These are phyloP conservation scores for Debaryomyces udenii DNA, from an alignment of 1,139 yeast genomes.

Conservation along the genomic window DNA sequence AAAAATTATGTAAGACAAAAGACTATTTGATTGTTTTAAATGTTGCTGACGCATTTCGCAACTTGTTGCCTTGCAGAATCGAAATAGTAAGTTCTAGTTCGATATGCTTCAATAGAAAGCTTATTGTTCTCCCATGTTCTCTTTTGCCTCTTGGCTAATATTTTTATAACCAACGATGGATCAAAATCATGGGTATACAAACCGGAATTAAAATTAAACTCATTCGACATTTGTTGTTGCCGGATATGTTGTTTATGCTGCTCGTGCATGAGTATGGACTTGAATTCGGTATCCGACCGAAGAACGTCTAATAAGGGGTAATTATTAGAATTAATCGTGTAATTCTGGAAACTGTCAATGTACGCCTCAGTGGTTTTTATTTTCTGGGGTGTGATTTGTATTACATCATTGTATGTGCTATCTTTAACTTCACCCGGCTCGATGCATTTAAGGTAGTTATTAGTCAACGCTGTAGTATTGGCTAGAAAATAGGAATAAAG, in stretches of 20 bases:
- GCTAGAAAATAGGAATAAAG: slow-evolving; percentile 31
- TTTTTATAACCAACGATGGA: slow-evolving; percentile 25
- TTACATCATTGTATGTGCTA: slow-evolving; percentile 21
- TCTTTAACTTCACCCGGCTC: background rate
- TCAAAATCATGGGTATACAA: slow-evolving; percentile 30
- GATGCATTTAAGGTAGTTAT: slow-evolving; percentile 20
- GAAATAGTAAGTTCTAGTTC: slow-evolving; percentile 25
- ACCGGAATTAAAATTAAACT: slow-evolving; percentile 28
- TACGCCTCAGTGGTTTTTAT: slow-evolving; percentile 25
- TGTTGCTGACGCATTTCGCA: background rate
- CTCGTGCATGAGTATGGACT: slow-evolving; percentile 13
- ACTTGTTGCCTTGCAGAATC: slow-evolving; percentile 27
- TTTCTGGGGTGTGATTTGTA: slow-evolving; percentile 28
- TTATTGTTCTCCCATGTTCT: slow-evolving; percentile 21
- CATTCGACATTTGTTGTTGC: slow-evolving; percentile 12
- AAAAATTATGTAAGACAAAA: too few relatives aligned
- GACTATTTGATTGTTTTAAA: too few relatives aligned
- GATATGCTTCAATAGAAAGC: slow-evolving; percentile 21
- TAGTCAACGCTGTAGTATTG: slow-evolving; percentile 23
- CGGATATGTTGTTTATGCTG: slow-evolving; percentile 15
- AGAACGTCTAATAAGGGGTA: slow-evolving; percentile 29
- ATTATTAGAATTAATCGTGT: slow-evolving; percentile 22
- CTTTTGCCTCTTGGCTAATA: slow-evolving; percentile 19
- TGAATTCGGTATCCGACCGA: slow-evolving; percentile 19
- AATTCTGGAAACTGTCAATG: slow-evolving; percentile 22